Evolutionary conservation across 345 rosid species (phyloP), one percentile per base, ranked within the genome.

Genomic region (Rhizophora mangle): DNA sequence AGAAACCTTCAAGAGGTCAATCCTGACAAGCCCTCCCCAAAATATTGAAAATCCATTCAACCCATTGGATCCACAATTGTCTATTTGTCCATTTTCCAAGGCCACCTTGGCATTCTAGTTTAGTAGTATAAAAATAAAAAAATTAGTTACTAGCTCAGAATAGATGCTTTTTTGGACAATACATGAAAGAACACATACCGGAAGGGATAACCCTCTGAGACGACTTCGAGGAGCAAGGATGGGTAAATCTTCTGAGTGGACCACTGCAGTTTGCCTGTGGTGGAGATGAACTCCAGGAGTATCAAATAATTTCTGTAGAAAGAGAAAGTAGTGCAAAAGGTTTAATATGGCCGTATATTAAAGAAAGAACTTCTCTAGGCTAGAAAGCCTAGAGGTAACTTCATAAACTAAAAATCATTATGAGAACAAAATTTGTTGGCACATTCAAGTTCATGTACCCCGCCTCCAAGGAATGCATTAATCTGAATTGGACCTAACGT

Each of bases 211-310:
- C 63, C 93, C 97, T 79, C 82, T 88, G 21, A 94, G 95, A 34
- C 97, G 89, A 76, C 80, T 91, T 66, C 86, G 91, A 74, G 97
- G 97, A 83, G 97, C 98, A 67, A 94, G 92, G 70, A 86, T 84
- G 43, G 97, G 96, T 72, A 94, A 88, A 75, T 94, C 98, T 74
- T 87, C 93, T 8, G 95, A 83, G 71, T 88, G 88, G 71, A 94
- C 90, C n/a, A 94, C 90, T 47, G 97, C 97, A 62, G 98, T 91
- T 82, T 89, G 98, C 84, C 98, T 83, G 75, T 94, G 98, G 75
- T 91, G 97, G 61, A 94, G 84, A 85, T 94, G 98, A 65, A 94
- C 96, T 43, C 98, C 98, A 27, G 97, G 98, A 29, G 97, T 94
- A 67, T 94, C 98, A 78, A 76, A 88, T 49, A 91, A 59, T 76